Conservation (phyloP, 2,329 filamentous ascomycete genomes). For the Dothideomycetidae sp. region DNA sequence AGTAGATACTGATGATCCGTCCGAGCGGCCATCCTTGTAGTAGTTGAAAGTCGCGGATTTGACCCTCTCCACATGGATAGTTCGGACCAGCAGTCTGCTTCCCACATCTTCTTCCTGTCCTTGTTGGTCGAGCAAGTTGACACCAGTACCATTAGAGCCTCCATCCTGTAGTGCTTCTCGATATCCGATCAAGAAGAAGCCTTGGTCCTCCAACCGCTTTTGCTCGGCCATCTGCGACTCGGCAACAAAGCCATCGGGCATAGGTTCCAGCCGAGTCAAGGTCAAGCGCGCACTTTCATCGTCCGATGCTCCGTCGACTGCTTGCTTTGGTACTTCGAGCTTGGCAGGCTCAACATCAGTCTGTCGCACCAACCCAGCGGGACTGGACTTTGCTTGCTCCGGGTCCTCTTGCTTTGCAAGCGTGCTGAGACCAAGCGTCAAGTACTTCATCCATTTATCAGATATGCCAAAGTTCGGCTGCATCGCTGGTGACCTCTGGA, state of each 20-base stretch:
- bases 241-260: slow-evolving; percentile 31
- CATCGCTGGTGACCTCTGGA: slow-evolving; percentile 14
- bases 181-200: slow-evolving; percentile 54
- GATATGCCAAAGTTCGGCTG: slow-evolving; percentile 29
- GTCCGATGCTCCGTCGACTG: slow-evolving; percentile 7
- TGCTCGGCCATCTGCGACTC: slow-evolving; percentile 48
- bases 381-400: slow-evolving; percentile 13
- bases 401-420: slow-evolving; percentile 15
- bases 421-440: slow-evolving; percentile 33
- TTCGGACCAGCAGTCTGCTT: slow-evolving; percentile 46
- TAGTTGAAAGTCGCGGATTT: slow-evolving; percentile 11
- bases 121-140: slow-evolving; percentile 16
- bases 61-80: slow-evolving; percentile 49
- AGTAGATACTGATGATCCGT: slow-evolving; percentile 20
- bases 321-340: slow-evolving; percentile 9
- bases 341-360: slow-evolving; percentile 17
- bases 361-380: slow-evolving; percentile 13
- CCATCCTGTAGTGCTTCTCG: slow-evolving; percentile 47
- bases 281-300: slow-evolving; percentile 12
- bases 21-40: slow-evolving; percentile 11
- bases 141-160: slow-evolving; percentile 29
- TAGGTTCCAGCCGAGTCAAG: slow-evolving; percentile 20
- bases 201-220: slow-evolving; percentile 30
- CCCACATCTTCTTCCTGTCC: slow-evolving; percentile 19
- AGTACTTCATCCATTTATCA: slow-evolving; percentile 36